Percentiles rank a stretch among this genome's conserved stretches.
phyloP scores from a whole-genome alignment of 2,329 filamentous ascomycete species.

The Didymella pinodella region DNA sequence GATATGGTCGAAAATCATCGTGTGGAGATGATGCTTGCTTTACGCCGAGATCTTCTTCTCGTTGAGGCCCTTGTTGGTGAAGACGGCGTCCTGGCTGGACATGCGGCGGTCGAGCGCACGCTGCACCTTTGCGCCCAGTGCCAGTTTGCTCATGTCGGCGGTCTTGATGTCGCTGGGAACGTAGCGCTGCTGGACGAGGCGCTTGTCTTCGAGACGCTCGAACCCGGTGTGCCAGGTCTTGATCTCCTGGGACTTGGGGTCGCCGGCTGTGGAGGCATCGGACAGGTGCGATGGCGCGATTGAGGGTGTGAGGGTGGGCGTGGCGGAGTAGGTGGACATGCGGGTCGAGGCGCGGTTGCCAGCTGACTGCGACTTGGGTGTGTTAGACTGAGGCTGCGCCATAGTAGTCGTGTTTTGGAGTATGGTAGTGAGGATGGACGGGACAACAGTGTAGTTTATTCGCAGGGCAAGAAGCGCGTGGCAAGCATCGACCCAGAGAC shows the following conservation, averaged over 20 bases:
- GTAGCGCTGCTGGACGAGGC: conserved; percentile 82
- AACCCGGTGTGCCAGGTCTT: conserved; percentile 81
- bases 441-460: conserved; percentile 24
- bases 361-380: conserved; percentile 39
- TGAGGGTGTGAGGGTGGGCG: conserved; percentile 61
- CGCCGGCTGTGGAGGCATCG: conserved; percentile 45
- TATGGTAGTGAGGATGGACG: conserved; percentile 12
- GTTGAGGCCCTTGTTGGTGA: conserved; percentile 63
- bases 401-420: conserved; percentile 25
- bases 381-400: conserved; percentile 39
- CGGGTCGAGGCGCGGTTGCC: conserved; percentile 53
- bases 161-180: conserved; percentile 79
- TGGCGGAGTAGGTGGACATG: conserved; percentile 60
- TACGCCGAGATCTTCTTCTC: conserved; percentile 50
- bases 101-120: conserved; percentile 85
- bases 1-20: conserved; percentile 11
- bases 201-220: conserved; percentile 89
- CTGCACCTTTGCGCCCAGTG: conserved; percentile 88
- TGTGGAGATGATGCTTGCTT: not conserved
- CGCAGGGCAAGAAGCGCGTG: conserved; percentile 12
- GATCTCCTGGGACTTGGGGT: conserved; percentile 68
- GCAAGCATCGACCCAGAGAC: conserved; percentile 29
- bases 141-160: conserved; percentile 83
- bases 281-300: conserved; percentile 56
- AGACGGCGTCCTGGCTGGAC: conserved; percentile 87